Evolutionary conservation across 2,329 filamentous ascomycete genomes (phyloP), one percentile per base, ranked within the genome.

Genomic region (Whalleya microplaca): DNA sequence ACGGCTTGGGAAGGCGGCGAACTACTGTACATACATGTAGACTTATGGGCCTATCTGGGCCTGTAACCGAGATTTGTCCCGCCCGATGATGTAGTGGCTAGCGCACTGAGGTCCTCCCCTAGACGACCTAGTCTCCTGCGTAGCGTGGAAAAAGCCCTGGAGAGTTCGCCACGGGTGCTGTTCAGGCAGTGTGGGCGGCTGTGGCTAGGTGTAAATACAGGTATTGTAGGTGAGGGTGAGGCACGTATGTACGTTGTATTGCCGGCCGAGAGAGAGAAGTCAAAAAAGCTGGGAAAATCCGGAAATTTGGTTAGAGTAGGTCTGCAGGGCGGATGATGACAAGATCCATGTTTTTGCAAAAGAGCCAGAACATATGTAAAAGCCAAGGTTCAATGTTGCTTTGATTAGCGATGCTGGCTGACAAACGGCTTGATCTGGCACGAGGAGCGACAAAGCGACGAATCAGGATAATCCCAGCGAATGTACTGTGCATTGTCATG

Each of bases 71-170:
- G 59, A 62, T 62, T 57, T 48, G 59, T 59, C 56, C 55, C 56
- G 56, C 59, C 59, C 57, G 59, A 62, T 62, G 60, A 62, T 62
- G 60, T 62, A 62, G 60, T 58, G 50, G 60, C 41, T 60, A 60
- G 51, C 40, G 48, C 43, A 37, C 48, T 48, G 32, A 48, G 55
- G 48, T 48, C 58, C 55, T 56, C 42, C 48, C 50, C 45, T 52
- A 29, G 12, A 12, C 14, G 14, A 12, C 7, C 32, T 37, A 37
- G 14, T 37, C 32, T 16, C 3, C 32, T 37, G 32, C 5, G 32
- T 37, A 37, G 32, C 32, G 32, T 37, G 32, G 9, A 16, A 29
- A 29, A 16, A 16, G 9, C 32, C 32, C 32, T 37, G 10, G 32
- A 37, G 32, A 8, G 32, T 37, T 37, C 3, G 32, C 32, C 32